Percentiles rank a stretch among this genome's conserved stretches.
These are phyloP conservation scores for Albophoma yamanashiensis DNA, from an alignment of 2,329 filamentous ascomycete genomes.

Conservation along the genomic window DNA sequence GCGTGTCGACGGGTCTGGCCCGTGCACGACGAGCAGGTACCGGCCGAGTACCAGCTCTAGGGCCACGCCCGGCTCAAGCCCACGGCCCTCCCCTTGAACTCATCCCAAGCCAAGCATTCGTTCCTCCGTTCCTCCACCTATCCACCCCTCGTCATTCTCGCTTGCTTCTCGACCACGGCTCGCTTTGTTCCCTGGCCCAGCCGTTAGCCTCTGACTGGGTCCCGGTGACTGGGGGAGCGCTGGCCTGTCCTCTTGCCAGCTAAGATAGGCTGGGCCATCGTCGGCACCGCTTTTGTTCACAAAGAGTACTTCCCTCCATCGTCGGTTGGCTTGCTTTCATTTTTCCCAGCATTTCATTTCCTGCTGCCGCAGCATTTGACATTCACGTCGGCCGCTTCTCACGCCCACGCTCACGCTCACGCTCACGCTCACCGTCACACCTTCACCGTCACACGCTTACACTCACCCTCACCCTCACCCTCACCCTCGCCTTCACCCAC, in stretches of 20 bases:
- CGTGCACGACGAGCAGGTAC: not conserved
- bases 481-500: not conserved
- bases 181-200: not conserved
- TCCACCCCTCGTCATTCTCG: constrained; percentile 1
- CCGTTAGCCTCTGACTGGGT: not conserved
- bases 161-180: not conserved
- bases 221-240: not conserved
- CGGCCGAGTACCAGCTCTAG: not conserved
- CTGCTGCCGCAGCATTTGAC: not conserved
- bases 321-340: not conserved
- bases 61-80: not conserved
- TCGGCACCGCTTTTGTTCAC: not conserved
- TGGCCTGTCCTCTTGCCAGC: not conserved
- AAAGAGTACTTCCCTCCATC: not conserved
- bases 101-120: constrained; percentile 1
- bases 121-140: constrained; percentile 3
- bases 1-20: not conserved
- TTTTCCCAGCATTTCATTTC: not conserved
- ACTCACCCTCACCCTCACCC: not conserved
- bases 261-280: not conserved
- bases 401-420: not conserved
- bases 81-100: not conserved
- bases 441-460: not conserved
- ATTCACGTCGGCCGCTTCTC: not conserved
- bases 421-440: not conserved